A percentile compares a stretch with the other conserved stretches of the same genome.
phyloP scores from a whole-genome alignment of 441 rosid genomes.

The Gossypium trilobum region DNA sequence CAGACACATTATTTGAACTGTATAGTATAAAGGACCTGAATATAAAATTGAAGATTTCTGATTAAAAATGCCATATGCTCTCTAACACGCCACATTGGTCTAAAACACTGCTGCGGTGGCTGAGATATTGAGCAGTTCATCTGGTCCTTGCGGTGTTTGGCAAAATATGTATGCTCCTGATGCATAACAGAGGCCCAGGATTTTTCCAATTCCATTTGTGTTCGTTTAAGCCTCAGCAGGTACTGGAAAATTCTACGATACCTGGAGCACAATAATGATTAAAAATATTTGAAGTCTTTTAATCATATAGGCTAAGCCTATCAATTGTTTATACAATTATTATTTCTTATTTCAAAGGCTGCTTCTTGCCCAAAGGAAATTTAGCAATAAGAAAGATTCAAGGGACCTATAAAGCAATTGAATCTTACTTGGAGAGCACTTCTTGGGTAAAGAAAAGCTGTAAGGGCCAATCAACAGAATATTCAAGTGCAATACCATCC shows the following conservation, averaged over 20 bases:
- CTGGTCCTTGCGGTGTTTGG: conserved; percentile 51
- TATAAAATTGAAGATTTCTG: conserved; percentile 92
- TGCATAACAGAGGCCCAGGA: conserved; percentile 99
- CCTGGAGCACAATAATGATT: conserved; percentile 37
- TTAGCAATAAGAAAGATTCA: conserved; percentile 13
- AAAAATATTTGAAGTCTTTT: not conserved
- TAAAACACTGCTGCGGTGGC: conserved; percentile 63
- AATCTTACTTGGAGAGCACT: conserved; percentile 84
- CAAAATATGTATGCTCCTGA: conserved; percentile 80
- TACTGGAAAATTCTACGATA: conserved; percentile 80
- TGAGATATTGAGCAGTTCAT: conserved; percentile 46
- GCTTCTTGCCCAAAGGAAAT: not conserved
- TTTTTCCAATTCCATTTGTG: conserved; percentile 96
- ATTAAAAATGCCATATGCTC: conserved; percentile 97
- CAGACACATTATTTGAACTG: not conserved
- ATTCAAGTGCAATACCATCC: conserved; percentile 89
- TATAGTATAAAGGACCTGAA: conserved; percentile 51
- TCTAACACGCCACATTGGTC: conserved; percentile 92
- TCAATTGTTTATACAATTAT: conserved; percentile 4
- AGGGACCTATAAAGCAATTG: conserved; percentile 9
- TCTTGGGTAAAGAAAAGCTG: conserved; percentile 90
- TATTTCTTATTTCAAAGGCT: conserved; percentile 1
- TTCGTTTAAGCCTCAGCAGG: conserved; percentile 76
- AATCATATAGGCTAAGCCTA: not conserved
- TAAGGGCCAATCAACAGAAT: conserved; percentile 92